A percentile compares a stretch with the other conserved stretches of the same genome.
These are phyloP conservation scores for Nothophoma quercina DNA, from an alignment of 2,329 filamentous ascomycete species.

Conservation along the genomic window DNA sequence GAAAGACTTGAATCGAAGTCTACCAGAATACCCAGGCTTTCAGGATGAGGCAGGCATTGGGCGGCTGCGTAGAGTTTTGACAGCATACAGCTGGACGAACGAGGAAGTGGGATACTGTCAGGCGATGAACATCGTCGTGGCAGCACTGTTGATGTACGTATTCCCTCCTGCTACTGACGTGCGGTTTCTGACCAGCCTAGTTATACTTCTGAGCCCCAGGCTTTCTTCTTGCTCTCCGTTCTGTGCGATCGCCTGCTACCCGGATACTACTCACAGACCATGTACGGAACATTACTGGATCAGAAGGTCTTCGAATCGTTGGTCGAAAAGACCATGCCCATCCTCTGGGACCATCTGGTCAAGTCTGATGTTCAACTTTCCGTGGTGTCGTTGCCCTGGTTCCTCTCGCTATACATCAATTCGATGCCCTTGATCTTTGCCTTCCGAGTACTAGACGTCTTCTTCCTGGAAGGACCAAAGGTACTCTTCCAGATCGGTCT, in stretches of 20 bases:
- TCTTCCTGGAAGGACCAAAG: constrained; percentile 97
- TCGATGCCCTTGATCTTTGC: constrained; percentile 99
- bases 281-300: constrained; percentile 97
- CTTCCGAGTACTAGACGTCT: constrained; percentile 94
- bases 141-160: constrained; percentile 85
- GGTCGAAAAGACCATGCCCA: constrained; percentile 98
- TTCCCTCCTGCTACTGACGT: constrained; percentile 14
- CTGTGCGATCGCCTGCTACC: constrained; percentile 92
- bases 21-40: constrained; percentile 97
- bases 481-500: constrained; percentile 96
- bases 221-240: constrained; percentile 90
- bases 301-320: constrained; percentile 97
- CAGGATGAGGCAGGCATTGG: constrained; percentile 96
- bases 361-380: constrained; percentile 97
- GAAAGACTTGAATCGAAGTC: constrained; percentile 94
- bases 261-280: constrained; percentile 97
- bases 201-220: constrained; percentile 96
- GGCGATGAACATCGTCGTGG: constrained; percentile 99
- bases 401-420: constrained; percentile 97
- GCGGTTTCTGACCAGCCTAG: constrained; percentile 52
- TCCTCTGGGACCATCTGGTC: constrained; percentile 97
- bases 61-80: constrained; percentile 85
- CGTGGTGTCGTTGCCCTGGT: constrained; percentile 97
- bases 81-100: constrained; percentile 97
- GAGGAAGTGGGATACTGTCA: constrained; percentile 97